Conservation (phyloP, 768 basidiomycete species). For the Leucocoprinus leucothites region DNA sequence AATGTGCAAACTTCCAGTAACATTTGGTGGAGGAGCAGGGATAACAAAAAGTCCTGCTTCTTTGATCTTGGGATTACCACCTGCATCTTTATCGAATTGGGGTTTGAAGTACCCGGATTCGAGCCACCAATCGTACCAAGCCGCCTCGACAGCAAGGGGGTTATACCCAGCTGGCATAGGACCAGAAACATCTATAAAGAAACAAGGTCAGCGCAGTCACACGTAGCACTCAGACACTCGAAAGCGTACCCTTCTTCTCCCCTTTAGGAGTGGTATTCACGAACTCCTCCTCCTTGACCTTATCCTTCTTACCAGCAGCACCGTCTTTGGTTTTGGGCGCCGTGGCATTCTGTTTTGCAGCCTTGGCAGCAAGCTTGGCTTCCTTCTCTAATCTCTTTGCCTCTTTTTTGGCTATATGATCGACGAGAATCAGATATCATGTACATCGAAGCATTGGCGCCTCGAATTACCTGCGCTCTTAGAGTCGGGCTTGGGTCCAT, state of each 20-base stretch:
- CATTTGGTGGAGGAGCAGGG: slow-evolving; percentile 92
- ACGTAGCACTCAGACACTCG: too few species aligned
- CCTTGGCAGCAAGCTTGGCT: slow-evolving; percentile 73
- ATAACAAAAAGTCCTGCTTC: slow-evolving; percentile 70
- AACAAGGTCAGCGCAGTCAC: not conserved
- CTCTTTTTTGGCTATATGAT: slow-evolving; percentile 70
- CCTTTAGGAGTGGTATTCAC: slow-evolving; percentile 89
- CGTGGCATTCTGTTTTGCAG: slow-evolving; percentile 43
- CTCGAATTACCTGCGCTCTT: slow-evolving; percentile 37
- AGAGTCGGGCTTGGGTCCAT: slow-evolving; percentile 30
- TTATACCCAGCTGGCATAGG: slow-evolving; percentile 95
- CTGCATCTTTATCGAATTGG: slow-evolving; percentile 40
- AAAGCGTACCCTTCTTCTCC: slow-evolving; percentile 84
- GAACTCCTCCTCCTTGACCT: slow-evolving; percentile 59
- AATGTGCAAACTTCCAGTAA: slow-evolving; percentile 93
- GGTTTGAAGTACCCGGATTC: slow-evolving; percentile 90
- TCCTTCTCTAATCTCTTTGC: slow-evolving; percentile 80
- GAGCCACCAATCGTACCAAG: slow-evolving; percentile 99
- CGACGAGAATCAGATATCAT: not conserved
- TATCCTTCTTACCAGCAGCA: slow-evolving; percentile 62
- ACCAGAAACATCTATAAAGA: slow-evolving; percentile 65
- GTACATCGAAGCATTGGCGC: not conserved
- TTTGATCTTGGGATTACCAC: slow-evolving; percentile 58
- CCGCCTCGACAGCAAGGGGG: slow-evolving; percentile 89
- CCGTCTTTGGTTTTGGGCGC: slow-evolving; percentile 54